phyloP scores from a whole-genome alignment of 2,329 filamentous ascomycete genomes.

The Seiridium cupressi region DNA sequence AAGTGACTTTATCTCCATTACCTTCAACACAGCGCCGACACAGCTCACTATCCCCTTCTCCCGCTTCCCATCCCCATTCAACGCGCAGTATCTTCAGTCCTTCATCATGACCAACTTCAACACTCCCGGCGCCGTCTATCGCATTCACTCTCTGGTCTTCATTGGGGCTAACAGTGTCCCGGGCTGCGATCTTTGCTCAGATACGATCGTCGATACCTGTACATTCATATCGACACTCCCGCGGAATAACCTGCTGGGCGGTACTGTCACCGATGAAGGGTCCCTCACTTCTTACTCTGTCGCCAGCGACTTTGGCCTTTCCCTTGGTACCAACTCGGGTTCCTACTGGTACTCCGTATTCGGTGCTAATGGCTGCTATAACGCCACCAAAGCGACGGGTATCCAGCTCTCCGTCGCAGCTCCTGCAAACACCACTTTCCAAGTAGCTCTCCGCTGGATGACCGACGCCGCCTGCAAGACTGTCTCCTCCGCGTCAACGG shows the following conservation, averaged over 20 bases:
- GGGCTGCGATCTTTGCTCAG: not conserved
- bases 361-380: not conserved
- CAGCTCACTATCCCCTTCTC: not conserved
- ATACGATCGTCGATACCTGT: not conserved
- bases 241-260: not conserved
- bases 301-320: not conserved
- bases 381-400: not conserved
- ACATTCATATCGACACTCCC: not conserved
- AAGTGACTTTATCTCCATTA: not conserved
- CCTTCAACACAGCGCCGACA: not conserved
- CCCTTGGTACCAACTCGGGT: not conserved
- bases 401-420: not conserved
- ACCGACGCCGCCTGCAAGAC: not conserved
- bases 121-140: not conserved
- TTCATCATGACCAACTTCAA: constrained; percentile 1
- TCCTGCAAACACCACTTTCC: constrained; percentile 1
- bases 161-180: not conserved
- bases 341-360: not conserved
- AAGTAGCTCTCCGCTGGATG: not conserved
- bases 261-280: not conserved
- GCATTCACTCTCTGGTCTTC: not conserved
- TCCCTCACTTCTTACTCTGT: not conserved
- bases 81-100: not conserved
- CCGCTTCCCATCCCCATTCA: not conserved
- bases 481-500: not conserved